A percentile compares a stretch with the other conserved stretches of the same genome.
phyloP scores from a whole-genome alignment of 495 filamentous ascomycete species.

The Aspergillus incahuasiensis region DNA sequence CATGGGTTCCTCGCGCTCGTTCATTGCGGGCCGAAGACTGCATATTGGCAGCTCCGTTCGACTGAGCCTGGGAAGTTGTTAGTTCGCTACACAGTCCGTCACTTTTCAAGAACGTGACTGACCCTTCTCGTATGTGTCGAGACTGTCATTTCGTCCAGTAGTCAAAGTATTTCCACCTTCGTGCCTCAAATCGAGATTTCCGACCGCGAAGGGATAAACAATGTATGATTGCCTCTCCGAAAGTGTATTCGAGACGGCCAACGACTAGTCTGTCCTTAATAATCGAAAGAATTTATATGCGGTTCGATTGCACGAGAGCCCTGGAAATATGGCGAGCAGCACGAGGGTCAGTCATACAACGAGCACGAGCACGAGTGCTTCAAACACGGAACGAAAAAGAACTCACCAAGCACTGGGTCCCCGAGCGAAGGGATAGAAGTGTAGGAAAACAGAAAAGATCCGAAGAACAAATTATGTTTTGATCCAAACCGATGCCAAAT shows the following conservation, averaged over 20 bases:
- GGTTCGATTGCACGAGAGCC: slow-evolving; percentile 10
- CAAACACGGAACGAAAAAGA: neutral
- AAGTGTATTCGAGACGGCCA: neutral
- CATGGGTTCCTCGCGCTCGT: slow-evolving; percentile 33
- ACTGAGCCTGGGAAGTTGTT: slow-evolving; percentile 27
- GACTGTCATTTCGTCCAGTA: slow-evolving; percentile 31
- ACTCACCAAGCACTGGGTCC: slow-evolving; percentile 10
- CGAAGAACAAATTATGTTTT: slow-evolving; percentile 17
- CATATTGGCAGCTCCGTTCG: slow-evolving; percentile 37
- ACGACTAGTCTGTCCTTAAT: neutral
- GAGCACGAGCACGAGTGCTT: neutral
- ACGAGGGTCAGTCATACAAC: slow-evolving; percentile 10
- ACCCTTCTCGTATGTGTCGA: slow-evolving; percentile 38
- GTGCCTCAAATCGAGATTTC: slow-evolving; percentile 19
- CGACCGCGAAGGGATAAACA: neutral
- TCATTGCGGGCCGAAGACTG: slow-evolving; percentile 40
- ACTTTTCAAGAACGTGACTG: slow-evolving; percentile 28
- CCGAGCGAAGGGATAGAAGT: slow-evolving; percentile 8
- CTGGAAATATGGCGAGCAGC: slow-evolving; percentile 8
- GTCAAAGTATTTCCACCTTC: slow-evolving; percentile 19
- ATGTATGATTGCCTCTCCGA: neutral
- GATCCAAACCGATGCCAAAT: slow-evolving; percentile 22
- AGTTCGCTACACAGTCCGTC: neutral
- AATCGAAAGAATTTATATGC: neutral
- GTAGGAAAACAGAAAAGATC: slow-evolving; percentile 1